These are phyloP conservation scores for Acacia melanoxylon DNA, from an alignment of 306 rosid genomes.

Conservation along the genomic window DNA sequence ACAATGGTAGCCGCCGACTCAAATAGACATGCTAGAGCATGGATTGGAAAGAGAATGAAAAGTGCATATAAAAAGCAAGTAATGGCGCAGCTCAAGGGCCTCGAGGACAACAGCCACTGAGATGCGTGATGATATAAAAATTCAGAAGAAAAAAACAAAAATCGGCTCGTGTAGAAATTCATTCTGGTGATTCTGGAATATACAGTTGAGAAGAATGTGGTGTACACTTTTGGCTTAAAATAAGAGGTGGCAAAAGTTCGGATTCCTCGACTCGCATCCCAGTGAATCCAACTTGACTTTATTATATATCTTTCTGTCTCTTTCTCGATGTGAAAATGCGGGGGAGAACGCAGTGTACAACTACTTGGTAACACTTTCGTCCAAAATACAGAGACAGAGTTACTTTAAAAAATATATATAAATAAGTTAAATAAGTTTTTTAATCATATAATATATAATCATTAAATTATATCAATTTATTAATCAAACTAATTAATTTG, in stretches of 20 bases:
- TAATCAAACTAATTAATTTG: too few relatives aligned
- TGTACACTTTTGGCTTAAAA: constrained; percentile 20
- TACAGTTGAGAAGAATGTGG: constrained; percentile 30
- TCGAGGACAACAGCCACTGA: background rate
- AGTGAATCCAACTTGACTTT: constrained; percentile 22
- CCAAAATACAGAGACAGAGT: too few relatives aligned
- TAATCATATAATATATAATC: too few relatives aligned
- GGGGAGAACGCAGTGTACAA: background rate
- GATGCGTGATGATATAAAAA: background rate
- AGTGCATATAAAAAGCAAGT: background rate
- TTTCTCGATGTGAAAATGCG: background rate
- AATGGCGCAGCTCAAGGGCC: background rate
- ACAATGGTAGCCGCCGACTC: constrained; percentile 19
- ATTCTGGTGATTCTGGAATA: constrained; percentile 42
- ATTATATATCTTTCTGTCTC: constrained; percentile 14
- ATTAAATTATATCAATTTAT: too few relatives aligned
- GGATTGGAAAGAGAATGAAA: background rate
- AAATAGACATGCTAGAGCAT: background rate
- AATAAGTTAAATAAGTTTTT: too few relatives aligned
- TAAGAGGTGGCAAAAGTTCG: constrained; percentile 27
- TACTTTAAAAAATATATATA: too few relatives aligned
- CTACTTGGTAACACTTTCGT: background rate
- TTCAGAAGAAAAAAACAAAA: background rate
- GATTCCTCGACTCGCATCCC: constrained; percentile 24
- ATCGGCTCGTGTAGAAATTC: background rate